Base-by-base conservation (phyloP, 2,329 filamentous ascomycete genomes). In the Pleomassaria siparia region DNA sequence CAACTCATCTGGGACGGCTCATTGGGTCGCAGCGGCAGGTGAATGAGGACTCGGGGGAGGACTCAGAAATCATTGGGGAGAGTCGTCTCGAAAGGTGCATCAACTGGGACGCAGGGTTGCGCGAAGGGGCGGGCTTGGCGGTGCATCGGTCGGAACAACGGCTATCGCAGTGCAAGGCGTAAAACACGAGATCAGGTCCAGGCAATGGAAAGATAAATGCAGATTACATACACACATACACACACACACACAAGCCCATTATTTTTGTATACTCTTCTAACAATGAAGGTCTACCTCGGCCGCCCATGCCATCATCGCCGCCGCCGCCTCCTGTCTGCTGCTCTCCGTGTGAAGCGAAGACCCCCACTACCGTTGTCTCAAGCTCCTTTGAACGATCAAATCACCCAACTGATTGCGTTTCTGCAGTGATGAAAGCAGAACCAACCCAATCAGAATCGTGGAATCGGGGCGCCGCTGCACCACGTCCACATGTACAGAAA, bases 1-100 rank as follows among this genome's bases (percentile, higher is more conserved):
- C 88, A 92, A 76, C 75, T 78, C 76, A 79, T 79, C 65, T 63
- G 66, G 66, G 62, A 63, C 67, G 66, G 64, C 57, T 68, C 67
- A 70, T 70, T 68, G 64, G 64, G 63, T 60, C 60, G 58, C 50
- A 55, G 43, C 47, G 47, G 47, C 45, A 48, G 44, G 51, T 42
- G 46, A 35, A 47, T 26, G 41, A 42, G 43, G 49, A 36, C 42
- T 50, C 53, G 47, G 39, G 45, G 26, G 41, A 42, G 43, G 49
- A 36, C 42, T 50, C 53, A 49, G 50, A 35, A 46, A 48, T 40
- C 44, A 37, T 44, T 42, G 30, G 44, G 28, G 43, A 44, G 40
- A 15, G 41, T 47, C 44, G 4, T 33, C 50, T 59, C 53, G 47
- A 59, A 58, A 54, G 53, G 53, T 56, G 55, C 48, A 41, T 36